Percentiles rank a stretch among this genome's conserved stretches.
Conservation (phyloP, 2,329 filamentous ascomycete genomes). For the Diaporthe citri region DNA sequence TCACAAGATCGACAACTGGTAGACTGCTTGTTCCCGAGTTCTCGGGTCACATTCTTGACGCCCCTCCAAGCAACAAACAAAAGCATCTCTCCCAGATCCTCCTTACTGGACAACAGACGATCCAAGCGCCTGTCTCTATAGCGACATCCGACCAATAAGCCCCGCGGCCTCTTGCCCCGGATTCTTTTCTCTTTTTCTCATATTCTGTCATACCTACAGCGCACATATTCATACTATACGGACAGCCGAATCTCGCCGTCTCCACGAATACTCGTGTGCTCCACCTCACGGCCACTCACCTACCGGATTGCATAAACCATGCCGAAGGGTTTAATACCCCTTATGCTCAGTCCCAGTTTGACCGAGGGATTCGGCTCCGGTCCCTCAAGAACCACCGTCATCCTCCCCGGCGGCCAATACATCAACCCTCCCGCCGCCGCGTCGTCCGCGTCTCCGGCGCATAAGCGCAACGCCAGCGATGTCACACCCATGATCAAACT, state of each 20-base stretch:
- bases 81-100: not conserved
- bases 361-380: slow-evolving; percentile 48
- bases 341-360: slow-evolving; percentile 39
- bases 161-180: not conserved
- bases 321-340: slow-evolving; percentile 39
- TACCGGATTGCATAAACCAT: slow-evolving; percentile 28
- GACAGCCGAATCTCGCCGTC: not conserved
- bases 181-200: not conserved
- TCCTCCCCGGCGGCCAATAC: slow-evolving; percentile 21
- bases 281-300: not conserved
- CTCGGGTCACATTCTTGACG: slow-evolving; percentile 16
- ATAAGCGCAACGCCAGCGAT: slow-evolving; percentile 39
- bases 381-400: slow-evolving; percentile 54
- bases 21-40: slow-evolving; percentile 17
- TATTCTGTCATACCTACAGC: not conserved
- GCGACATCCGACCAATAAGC: not conserved
- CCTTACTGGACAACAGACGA: not conserved
- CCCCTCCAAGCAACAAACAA: slow-evolving; percentile 18
- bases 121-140: not conserved
- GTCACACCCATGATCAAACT: slow-evolving; percentile 44
- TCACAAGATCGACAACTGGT: slow-evolving; percentile 29
- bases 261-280: slow-evolving; percentile 1
- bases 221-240: not conserved
- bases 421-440: slow-evolving; percentile 5
- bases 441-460: slow-evolving; percentile 10